phyloP scores from a whole-genome alignment of 345 rosid species.

The Acer saccharum region DNA sequence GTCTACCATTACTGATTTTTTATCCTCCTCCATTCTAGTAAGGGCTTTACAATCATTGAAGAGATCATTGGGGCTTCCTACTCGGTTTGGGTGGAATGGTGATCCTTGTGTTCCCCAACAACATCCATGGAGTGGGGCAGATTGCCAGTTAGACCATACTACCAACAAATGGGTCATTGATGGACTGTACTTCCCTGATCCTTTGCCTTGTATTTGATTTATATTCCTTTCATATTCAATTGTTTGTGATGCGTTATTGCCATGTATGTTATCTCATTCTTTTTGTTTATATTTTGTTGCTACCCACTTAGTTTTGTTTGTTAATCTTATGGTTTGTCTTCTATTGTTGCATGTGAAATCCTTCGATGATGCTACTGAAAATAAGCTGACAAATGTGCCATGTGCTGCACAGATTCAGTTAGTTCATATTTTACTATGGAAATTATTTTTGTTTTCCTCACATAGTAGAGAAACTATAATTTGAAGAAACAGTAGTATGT shows the following conservation, averaged over 20 bases:
- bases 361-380: not conserved
- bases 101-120: constrained; percentile 99
- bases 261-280: not conserved
- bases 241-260: not conserved
- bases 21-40: constrained; percentile 47
- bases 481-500: not conserved
- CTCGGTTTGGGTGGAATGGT: constrained; percentile 97
- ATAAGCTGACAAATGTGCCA: not conserved
- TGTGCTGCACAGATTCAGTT: not conserved
- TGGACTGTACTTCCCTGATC: constrained; percentile 75
- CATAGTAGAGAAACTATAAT: not conserved
- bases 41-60: constrained; percentile 70
- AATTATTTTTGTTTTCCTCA: not conserved
- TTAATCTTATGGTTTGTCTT: not conserved
- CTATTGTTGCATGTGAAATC: not conserved
- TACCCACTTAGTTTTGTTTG: not conserved
- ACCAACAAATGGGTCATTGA: constrained; percentile 88
- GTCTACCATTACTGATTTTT: constrained; percentile 21
- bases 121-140: constrained; percentile 98
- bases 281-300: constrained; percentile 5
- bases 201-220: constrained; percentile 22
- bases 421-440: not conserved
- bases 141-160: constrained; percentile 70
- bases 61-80: constrained; percentile 78
- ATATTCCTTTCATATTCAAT: constrained; percentile 1